Conservation (phyloP, 2,329 filamentous ascomycete genomes). For the Calonectria naviculata region DNA sequence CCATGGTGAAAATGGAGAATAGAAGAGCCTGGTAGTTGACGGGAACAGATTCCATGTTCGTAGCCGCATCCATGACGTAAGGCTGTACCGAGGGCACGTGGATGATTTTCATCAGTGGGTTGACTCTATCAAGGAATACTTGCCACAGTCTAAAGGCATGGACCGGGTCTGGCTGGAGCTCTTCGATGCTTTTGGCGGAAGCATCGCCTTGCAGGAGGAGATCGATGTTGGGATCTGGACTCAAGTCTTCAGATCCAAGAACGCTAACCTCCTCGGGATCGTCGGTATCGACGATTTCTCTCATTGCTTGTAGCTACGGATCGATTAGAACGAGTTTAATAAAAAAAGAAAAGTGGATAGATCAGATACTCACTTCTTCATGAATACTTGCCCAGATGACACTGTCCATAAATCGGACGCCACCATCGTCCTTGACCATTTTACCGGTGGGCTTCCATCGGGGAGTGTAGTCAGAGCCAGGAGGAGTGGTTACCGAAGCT, state of each 20-base stretch:
- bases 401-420: slow-evolving; percentile 68
- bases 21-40: slow-evolving; percentile 70
- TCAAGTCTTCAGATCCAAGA: slow-evolving; percentile 60
- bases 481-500: slow-evolving; percentile 38
- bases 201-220: slow-evolving; percentile 58
- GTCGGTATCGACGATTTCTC: slow-evolving; percentile 65
- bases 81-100: slow-evolving; percentile 78
- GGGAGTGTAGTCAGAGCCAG: slow-evolving; percentile 44
- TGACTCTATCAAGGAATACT: slow-evolving; percentile 78
- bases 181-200: slow-evolving; percentile 52
- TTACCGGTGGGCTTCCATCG: slow-evolving; percentile 62
- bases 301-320: slow-evolving; percentile 66
- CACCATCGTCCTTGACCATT: slow-evolving; percentile 66
- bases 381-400: slow-evolving; percentile 65
- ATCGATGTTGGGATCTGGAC: slow-evolving; percentile 64
- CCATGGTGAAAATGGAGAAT: slow-evolving; percentile 74
- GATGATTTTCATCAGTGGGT: slow-evolving; percentile 78
- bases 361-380: slow-evolving; percentile 60
- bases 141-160: slow-evolving; percentile 81
- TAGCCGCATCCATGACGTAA: slow-evolving; percentile 71
- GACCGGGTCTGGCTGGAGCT: slow-evolving; percentile 72
- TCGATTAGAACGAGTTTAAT: slow-evolving; percentile 62
- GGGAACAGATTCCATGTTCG: slow-evolving; percentile 64
- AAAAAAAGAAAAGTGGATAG: slow-evolving; percentile 34
- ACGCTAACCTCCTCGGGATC: slow-evolving; percentile 60